phyloP scores from a whole-genome alignment of 192 early-diverging fungal genomes.

The Pecoramyces ruminantium region DNA sequence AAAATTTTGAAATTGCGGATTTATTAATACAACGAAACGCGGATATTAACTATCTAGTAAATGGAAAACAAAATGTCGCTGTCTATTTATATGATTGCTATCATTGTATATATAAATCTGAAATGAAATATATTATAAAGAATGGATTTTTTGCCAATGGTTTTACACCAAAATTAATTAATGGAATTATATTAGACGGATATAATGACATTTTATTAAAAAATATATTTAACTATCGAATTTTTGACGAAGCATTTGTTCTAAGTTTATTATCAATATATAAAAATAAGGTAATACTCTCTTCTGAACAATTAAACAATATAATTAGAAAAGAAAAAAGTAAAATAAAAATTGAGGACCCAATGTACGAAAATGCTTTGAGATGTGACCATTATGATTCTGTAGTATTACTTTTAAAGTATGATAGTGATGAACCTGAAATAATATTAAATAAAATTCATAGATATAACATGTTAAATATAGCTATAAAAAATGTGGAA shows the following conservation, averaged over 20 bases:
- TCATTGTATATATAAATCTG: neutral
- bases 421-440: neutral
- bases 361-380: neutral
- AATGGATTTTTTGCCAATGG: neutral
- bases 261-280: neutral
- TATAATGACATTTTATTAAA: neutral
- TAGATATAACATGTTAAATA: no score
- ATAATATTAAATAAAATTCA: neutral
- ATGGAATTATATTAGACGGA: no score
- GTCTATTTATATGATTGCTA: neutral
- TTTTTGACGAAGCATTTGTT: neutral
- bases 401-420: neutral
- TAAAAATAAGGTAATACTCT: neutral
- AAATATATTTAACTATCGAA: neutral
- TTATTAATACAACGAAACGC: neutral
- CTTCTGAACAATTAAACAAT: neutral
- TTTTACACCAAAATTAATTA: neutral
- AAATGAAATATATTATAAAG: neutral
- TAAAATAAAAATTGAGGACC: neutral
- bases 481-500: no score
- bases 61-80: neutral
- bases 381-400: neutral
- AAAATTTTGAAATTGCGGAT: neutral
- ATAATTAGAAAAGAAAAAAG: neutral
- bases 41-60: neutral